Percentiles rank a stretch among this genome's conserved stretches.
Conservation (phyloP, 1,284 basidiomycete species). For the Cutaneotrichosporon spelunceum region DNA sequence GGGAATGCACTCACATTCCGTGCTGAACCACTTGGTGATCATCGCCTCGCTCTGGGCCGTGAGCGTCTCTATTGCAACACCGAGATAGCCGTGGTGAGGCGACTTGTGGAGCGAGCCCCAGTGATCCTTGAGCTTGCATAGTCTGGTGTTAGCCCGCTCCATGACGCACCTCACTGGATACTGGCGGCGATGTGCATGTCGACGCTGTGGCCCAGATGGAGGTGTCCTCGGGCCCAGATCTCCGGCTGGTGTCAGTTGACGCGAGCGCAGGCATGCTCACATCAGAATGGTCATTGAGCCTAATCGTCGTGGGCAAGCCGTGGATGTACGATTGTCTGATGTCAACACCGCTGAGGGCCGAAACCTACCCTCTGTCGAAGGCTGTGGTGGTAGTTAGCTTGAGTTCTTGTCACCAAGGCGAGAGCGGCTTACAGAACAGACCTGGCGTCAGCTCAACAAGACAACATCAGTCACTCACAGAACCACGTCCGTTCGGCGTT, state of each 20-base stretch:
- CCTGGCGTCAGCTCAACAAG: slow-evolving; percentile 18
- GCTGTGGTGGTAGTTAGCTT: slow-evolving; percentile 16
- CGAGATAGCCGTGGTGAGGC: slow-evolving; percentile 29
- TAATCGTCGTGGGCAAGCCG: slow-evolving; percentile 33
- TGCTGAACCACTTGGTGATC: slow-evolving; percentile 32
- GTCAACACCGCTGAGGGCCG: neutral
- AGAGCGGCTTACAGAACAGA: slow-evolving; percentile 27
- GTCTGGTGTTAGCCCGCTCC: slow-evolving; percentile 14
- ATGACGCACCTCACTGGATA: slow-evolving; percentile 29
- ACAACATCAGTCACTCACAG: slow-evolving; percentile 28
- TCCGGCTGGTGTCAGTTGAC: slow-evolving; percentile 25
- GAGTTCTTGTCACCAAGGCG: too few species aligned
- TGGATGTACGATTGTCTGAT: slow-evolving; percentile 30
- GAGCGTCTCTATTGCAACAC: slow-evolving; percentile 34
- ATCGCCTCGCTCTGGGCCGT: slow-evolving; percentile 29
- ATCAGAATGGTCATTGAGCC: slow-evolving; percentile 31
- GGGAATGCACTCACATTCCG: slow-evolving; percentile 25
- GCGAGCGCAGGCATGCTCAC: slow-evolving; percentile 16
- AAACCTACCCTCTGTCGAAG: slow-evolving; percentile 37
- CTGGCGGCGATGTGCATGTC: slow-evolving; percentile 40
- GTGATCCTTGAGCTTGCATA: slow-evolving; percentile 40
- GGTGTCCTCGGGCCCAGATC: slow-evolving; percentile 34
- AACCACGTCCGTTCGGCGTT: slow-evolving; percentile 42
- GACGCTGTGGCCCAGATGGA: slow-evolving; percentile 33
- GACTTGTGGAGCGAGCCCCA: slow-evolving; percentile 33